Evolutionary conservation across 2,329 filamentous ascomycete species (phyloP).

Genomic region (Trichoderma harzianum): DNA sequence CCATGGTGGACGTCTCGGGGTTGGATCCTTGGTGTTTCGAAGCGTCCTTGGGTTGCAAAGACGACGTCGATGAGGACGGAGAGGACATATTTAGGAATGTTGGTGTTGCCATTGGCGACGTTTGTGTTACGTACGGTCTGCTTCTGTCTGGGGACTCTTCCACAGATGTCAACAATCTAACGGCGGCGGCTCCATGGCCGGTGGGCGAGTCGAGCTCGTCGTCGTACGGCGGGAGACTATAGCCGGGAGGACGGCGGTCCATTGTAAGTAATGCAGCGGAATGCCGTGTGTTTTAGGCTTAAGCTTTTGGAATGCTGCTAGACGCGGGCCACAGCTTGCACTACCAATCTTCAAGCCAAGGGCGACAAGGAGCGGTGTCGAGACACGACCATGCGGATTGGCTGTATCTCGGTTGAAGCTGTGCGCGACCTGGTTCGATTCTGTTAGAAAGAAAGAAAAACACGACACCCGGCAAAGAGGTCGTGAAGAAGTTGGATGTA

Average conservation of each 20-base stretch:
- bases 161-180: slow-evolving; percentile 61
- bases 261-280: slow-evolving; percentile 32
- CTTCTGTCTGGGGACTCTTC: slow-evolving; percentile 46
- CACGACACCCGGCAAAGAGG: not conserved
- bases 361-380: not conserved
- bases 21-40: not conserved
- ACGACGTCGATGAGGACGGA: not conserved
- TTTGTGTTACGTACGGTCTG: slow-evolving; percentile 17
- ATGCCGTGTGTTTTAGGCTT: slow-evolving; percentile 6
- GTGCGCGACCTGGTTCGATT: not conserved
- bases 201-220: slow-evolving; percentile 46
- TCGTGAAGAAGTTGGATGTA: not conserved
- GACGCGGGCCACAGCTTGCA: slow-evolving; percentile 5
- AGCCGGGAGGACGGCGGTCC: slow-evolving; percentile 55
- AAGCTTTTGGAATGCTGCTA: slow-evolving; percentile 14
- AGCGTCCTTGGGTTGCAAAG: slow-evolving; percentile 9
- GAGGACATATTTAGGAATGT: slow-evolving; percentile 13
- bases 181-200: slow-evolving; percentile 49
- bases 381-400: slow-evolving; percentile 7
- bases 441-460: not conserved
- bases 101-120: slow-evolving; percentile 17
- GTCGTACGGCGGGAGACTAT: slow-evolving; percentile 54
- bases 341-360: not conserved
- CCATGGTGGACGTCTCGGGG: slow-evolving; percentile 1
- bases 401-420: not conserved